Evolutionary conservation across 1,284 basidiomycete genomes (phyloP).

Genomic region (Anthracocystis setariae): DNA sequence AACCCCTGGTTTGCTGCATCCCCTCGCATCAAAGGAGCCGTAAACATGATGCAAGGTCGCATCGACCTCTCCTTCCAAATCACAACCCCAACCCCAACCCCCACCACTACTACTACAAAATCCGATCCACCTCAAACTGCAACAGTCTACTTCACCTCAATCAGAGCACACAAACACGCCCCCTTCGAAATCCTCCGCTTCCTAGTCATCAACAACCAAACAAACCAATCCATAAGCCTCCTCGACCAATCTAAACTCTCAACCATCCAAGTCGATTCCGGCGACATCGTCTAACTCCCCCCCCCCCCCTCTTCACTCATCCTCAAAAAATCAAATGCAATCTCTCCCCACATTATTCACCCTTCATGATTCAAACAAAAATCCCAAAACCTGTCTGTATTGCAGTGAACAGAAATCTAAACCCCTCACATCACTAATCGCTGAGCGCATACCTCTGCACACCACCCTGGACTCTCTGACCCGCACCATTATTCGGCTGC

Average conservation of each 20-base stretch:
- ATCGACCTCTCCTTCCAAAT: slow-evolving; percentile 58
- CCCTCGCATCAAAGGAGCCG: slow-evolving; percentile 46
- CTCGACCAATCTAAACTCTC: slow-evolving; percentile 5
- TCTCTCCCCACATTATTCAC: too few species aligned
- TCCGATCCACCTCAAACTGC: too few species aligned
- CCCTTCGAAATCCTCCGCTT: slow-evolving; percentile 59
- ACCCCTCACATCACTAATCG: slow-evolving; percentile 10
- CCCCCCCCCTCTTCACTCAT: too few species aligned
- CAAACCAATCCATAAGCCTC: slow-evolving; percentile 24
- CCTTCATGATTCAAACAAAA: too few species aligned
- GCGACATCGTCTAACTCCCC: slow-evolving; percentile 23
- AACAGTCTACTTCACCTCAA: slow-evolving; percentile 59
- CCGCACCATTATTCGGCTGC: neutral
- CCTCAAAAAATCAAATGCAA: too few species aligned
- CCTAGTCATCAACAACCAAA: slow-evolving; percentile 42
- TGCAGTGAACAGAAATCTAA: neutral
- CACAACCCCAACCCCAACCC: neutral
- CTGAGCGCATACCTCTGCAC: slow-evolving; percentile 34
- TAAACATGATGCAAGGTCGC: slow-evolving; percentile 61
- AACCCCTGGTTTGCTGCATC: slow-evolving; percentile 30
- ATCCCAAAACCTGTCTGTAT: neutral
- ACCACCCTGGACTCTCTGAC: slow-evolving; percentile 1
- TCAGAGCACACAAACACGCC: slow-evolving; percentile 37
- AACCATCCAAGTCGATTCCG: slow-evolving; percentile 22
- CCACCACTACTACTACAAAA: too few species aligned